Percentiles rank a stretch among this genome's conserved stretches.
phyloP scores from a whole-genome alignment of 192 early-diverging fungal species.

The Coemansia furcata region DNA sequence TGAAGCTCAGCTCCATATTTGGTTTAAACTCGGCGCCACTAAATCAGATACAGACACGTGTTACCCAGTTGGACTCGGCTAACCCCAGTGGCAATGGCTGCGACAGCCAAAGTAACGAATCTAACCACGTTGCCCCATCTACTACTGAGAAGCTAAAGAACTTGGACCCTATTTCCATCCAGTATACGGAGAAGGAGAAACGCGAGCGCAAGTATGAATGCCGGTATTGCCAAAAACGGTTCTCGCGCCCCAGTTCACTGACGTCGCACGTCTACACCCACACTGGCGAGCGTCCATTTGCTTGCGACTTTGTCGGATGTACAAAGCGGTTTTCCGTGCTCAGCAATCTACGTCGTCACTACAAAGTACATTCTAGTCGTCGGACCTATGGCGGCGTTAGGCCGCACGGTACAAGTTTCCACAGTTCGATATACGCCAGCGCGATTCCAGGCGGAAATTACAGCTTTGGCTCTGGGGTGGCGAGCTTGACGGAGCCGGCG shows the following conservation, averaged over 20 bases:
- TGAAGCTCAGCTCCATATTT: neutral
- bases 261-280: conserved; percentile 63
- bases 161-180: conserved; percentile 12
- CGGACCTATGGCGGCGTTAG: neutral
- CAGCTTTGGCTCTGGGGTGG: neutral
- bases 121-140: neutral
- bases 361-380: conserved; percentile 32
- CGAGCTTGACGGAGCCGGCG: neutral
- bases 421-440: neutral
- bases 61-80: neutral
- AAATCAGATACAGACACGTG: neutral
- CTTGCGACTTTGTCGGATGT: conserved; percentile 56
- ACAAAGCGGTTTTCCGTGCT: conserved; percentile 73
- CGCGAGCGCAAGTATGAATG: conserved; percentile 57
- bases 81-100: neutral
- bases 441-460: neutral
- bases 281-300: conserved; percentile 62
- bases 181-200: conserved; percentile 48
- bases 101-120: neutral
- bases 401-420: neutral
- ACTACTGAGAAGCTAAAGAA: neutral
- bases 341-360: conserved; percentile 75
- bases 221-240: conserved; percentile 58
- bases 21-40: neutral
- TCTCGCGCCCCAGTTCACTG: conserved; percentile 59